These are phyloP conservation scores for Podospora pseudoanserina DNA, from an alignment of 495 filamentous ascomycete genomes.

Conservation along the genomic window DNA sequence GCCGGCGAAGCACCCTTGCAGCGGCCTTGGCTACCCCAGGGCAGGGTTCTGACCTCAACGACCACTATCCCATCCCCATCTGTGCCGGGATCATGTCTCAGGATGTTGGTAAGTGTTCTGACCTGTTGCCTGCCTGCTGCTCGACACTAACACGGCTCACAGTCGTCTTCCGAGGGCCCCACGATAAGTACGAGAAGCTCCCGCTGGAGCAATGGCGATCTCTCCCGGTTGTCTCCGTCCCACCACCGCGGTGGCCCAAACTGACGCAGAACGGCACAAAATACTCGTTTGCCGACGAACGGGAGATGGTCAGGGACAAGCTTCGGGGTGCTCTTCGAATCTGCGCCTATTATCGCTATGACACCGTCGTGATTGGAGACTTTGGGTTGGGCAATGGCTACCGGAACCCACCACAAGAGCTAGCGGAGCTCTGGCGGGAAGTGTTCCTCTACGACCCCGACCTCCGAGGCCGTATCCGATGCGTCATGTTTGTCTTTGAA, in stretches of 20 bases:
- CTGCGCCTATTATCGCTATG: conserved; percentile 56
- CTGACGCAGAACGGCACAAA: conserved; percentile 59
- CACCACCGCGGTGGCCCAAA: conserved; percentile 67
- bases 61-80: conserved; percentile 65
- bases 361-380: conserved; percentile 61
- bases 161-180: conserved; percentile 48
- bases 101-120: conserved; percentile 52
- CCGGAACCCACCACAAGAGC: conserved; percentile 63
- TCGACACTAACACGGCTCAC: neutral
- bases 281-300: conserved; percentile 66
- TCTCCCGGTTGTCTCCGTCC: conserved; percentile 66
- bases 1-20: conserved; percentile 66
- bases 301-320: conserved; percentile 66
- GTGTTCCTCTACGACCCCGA: conserved; percentile 62
- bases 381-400: conserved; percentile 69
- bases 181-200: conserved; percentile 46
- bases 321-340: conserved; percentile 66
- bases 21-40: conserved; percentile 57
- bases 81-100: conserved; percentile 65
- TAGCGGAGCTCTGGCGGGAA: conserved; percentile 66
- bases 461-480: conserved; percentile 62
- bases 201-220: conserved; percentile 44
- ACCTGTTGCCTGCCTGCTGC: too few species aligned
- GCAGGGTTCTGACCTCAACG: conserved; percentile 33
- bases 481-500: conserved; percentile 69